Percentiles rank a stretch among this genome's conserved stretches.
Conservation (phyloP, 129 eudicot species). For the Escallonia rubra region DNA sequence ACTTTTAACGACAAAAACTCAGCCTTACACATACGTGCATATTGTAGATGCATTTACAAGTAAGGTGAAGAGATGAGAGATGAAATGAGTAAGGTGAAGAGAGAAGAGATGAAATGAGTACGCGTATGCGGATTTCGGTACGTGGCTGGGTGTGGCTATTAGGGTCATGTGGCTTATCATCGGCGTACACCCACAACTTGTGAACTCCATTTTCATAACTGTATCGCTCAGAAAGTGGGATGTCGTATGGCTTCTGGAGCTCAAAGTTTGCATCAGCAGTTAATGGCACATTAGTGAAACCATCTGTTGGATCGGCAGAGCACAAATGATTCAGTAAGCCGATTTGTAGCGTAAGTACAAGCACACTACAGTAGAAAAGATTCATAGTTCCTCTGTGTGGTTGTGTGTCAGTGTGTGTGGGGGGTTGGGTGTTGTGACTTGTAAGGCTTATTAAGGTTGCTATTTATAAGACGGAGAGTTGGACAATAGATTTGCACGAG, state of each 20-base stretch:
- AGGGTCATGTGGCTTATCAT: constrained; percentile 16
- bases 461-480: too few relatives aligned
- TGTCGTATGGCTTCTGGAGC: constrained; percentile 38
- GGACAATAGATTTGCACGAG: too few relatives aligned
- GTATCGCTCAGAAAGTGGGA: neutral
- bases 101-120: neutral
- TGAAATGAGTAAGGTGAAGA: neutral
- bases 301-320: constrained; percentile 44
- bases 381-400: too few relatives aligned
- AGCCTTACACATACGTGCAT: too few relatives aligned
- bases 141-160: constrained; percentile 16
- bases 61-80: neutral
- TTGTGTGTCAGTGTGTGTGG: too few relatives aligned
- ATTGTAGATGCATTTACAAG: too few relatives aligned
- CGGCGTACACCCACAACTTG: constrained; percentile 3
- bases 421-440: too few relatives aligned
- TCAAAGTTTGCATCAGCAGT: constrained; percentile 27
- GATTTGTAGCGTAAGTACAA: too few relatives aligned
- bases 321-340: too few relatives aligned
- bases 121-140: constrained; percentile 20
- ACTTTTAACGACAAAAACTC: too few relatives aligned
- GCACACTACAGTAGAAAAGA: too few relatives aligned
- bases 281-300: constrained; percentile 41
- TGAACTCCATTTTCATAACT: neutral
- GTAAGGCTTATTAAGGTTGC: too few relatives aligned